Evolutionary conservation across 768 basidiomycete genomes (phyloP), one percentile per base, ranked within the genome.

Genomic region (Mycena rosella): DNA sequence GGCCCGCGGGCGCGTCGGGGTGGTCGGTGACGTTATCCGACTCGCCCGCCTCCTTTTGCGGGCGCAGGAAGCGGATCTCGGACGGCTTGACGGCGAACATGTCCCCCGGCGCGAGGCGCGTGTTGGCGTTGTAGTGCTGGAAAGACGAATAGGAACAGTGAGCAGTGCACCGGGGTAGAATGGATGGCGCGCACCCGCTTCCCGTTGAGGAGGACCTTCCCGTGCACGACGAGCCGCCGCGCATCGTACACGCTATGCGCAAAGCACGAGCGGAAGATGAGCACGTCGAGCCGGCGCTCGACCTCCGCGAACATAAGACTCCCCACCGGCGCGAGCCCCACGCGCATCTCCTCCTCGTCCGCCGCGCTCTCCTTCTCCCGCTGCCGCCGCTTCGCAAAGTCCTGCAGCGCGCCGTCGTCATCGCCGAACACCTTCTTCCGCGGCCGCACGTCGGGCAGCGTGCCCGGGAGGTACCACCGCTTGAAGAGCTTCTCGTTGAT

Each of bases 271-370:
- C 96, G 84, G 80, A 98, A 99, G 55, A 99, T 80, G 77, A 98
- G 88, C 49, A 95, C 91, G 74, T 99, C 98, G 77, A 99, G 87
- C 78, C 98, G 79, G 76, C 96, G 86, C 84, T 99, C 98, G n/a
- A 99, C 86, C 79, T 98, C 95, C 0, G 88, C 78, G 78, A 96
- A 94, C 94, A 99, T 96, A 86, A 99, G 87, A 77, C 94, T 96
- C 55, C 94, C 95, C 18, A 99, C 92, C 7, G 98, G 98, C 20
- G 96, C 91, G 72, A 94, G 86, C 1, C 88, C 91, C 72, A 89
- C 87, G 69, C 77, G 76, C 67, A 84, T 81, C 73, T 89, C 85
- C 73, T 83, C 80, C 67, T 85, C 83, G 54, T 83, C 81, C 61
- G 80, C 82, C 65, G 38, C 38, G 10, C 17, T 18, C 14, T 82